phyloP scores from a whole-genome alignment of 179 eudicot genomes.

The Monotropa hypopitys region DNA sequence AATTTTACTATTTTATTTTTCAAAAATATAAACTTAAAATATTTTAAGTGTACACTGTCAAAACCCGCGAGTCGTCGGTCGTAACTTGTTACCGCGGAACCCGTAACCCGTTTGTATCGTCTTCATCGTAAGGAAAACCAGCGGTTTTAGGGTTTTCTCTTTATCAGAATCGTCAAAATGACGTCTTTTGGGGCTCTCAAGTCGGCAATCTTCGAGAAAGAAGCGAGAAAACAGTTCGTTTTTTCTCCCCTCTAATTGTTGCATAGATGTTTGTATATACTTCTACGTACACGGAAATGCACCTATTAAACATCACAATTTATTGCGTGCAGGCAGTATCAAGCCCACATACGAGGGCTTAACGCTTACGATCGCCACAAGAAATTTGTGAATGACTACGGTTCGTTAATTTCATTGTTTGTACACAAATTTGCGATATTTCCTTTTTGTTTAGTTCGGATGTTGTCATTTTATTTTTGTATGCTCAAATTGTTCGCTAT shows the following conservation, averaged over 20 bases:
- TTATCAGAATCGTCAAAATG: conserved; percentile 15
- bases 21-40: too few relatives aligned
- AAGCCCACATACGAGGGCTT: conserved; percentile 77
- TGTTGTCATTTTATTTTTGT: background rate
- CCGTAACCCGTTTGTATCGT: background rate
- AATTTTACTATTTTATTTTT: too few relatives aligned
- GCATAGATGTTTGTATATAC: background rate
- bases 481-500: background rate
- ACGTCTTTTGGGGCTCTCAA: conserved; percentile 45
- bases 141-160: background rate
- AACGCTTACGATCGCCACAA: conserved; percentile 85
- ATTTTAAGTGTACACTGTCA: too few relatives aligned
- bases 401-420: conserved; percentile 18
- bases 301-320: background rate
- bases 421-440: background rate
- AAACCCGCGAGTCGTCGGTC: too few relatives aligned
- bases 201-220: conserved; percentile 43
- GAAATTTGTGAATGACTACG: conserved; percentile 72
- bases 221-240: conserved; percentile 58
- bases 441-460: too few relatives aligned
- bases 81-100: too few relatives aligned
- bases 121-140: background rate
- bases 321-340: conserved; percentile 58
- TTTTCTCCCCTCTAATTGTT: background rate
- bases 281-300: background rate